Evolutionary conservation across 306 rosid species (phyloP), one percentile per base, ranked within the genome.

Genomic region (Spatholobus suberectus): DNA sequence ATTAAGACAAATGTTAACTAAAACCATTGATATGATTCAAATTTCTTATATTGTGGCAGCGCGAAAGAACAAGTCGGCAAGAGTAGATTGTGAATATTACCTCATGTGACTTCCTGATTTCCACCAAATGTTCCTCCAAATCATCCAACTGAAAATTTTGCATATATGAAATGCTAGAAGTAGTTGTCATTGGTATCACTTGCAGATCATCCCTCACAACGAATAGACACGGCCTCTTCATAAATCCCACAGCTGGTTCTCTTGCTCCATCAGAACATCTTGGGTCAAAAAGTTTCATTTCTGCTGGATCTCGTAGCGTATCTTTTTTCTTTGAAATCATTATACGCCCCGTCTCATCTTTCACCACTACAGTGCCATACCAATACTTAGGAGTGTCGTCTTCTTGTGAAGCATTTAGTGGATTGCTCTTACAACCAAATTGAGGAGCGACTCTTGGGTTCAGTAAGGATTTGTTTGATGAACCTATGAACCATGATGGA

Each of bases 221-320:
- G 74, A 63, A 81, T 4, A 46, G 3, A 3, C 74, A 13, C 8
- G 79, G 79, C 6, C 79, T 81, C 66, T 17, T 72, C 55, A 81
- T 44, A 51, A 81, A 73, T 4, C 75, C 80, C 26, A 35, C 57
- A 9, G 21, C 4, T 21, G 1, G 5, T 24, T 71, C 43, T 71
- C 18, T 72, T 26, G 43, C 20, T 21, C 79, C 66, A 70, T 41
- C 47, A 5, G 15, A n/a, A 46, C 41, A 46, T 34, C 55, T 72
- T 5, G 84, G 83, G 2, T 80, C 84, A 61, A 43, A 73, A 23
- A 63, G 37, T 18, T 8, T 70, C 35, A 55, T 40, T 10, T 24
- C 59, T 9, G 2, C 1, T 12, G 59, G 11, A 18, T 7, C 7
- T 2, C 1, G 0, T 12, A 55, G 2, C 14, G n/a, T 2, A 26